Conservation (phyloP, 2,329 filamentous ascomycete genomes). For the Calonectria hawksworthii region DNA sequence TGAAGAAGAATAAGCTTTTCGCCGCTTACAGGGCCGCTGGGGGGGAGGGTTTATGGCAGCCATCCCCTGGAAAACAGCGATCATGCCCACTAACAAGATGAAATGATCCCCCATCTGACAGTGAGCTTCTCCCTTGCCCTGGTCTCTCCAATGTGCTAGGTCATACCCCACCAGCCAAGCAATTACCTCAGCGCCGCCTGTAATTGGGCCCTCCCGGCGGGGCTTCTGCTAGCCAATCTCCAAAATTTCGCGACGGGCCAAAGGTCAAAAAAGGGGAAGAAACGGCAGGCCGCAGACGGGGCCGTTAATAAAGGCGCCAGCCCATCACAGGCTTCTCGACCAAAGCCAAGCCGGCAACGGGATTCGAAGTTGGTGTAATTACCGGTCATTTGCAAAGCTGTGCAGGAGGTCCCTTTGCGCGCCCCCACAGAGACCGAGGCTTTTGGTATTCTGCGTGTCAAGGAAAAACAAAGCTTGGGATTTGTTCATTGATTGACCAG, state of each 20-base stretch:
- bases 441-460: not conserved
- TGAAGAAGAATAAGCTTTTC: not conserved
- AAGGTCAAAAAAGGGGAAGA: conserved; percentile 4
- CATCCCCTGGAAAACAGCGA: not conserved
- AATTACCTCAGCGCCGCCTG: not conserved
- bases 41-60: not conserved
- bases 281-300: not conserved
- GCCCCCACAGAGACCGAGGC: not conserved
- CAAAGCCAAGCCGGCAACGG: not conserved
- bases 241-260: conserved; percentile 13
- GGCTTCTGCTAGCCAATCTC: not conserved
- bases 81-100: not conserved
- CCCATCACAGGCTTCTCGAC: not conserved
- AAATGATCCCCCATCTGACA: not conserved
- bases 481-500: not conserved
- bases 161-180: not conserved
- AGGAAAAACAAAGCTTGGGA: no score
- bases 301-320: not conserved
- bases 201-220: not conserved
- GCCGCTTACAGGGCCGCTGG: not conserved
- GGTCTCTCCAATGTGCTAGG: not conserved
- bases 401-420: not conserved
- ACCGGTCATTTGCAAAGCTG: not conserved
- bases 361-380: not conserved
- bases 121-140: not conserved